Evolutionary conservation across 495 filamentous ascomycete genomes (phyloP).

Genomic region (Elaphomyces granulatus): DNA sequence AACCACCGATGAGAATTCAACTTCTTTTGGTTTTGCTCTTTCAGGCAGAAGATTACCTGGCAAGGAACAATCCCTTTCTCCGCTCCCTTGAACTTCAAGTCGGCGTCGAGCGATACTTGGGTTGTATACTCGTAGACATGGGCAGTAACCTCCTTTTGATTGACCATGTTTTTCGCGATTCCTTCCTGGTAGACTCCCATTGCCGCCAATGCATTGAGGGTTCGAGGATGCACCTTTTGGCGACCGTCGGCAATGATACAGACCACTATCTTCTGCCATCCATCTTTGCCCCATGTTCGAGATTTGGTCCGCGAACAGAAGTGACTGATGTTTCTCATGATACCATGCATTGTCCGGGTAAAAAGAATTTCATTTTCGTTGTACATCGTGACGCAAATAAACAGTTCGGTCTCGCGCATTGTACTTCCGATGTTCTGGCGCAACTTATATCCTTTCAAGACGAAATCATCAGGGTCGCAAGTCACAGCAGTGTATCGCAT

Average conservation of each 20-base stretch:
- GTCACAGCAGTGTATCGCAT: constrained; percentile 99
- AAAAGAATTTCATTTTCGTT: constrained; percentile 97
- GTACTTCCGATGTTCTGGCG: constrained; percentile 88
- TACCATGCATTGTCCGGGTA: constrained; percentile 94
- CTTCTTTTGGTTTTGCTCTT: constrained; percentile 97
- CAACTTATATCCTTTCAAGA: constrained; percentile 74
- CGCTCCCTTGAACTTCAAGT: constrained; percentile 96
- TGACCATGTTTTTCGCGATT: constrained; percentile 97
- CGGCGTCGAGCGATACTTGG: constrained; percentile 87
- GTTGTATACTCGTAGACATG: constrained; percentile 99
- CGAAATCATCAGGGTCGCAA: constrained; percentile 93
- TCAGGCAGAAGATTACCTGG: constrained; percentile 97
- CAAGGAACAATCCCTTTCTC: constrained; percentile 99
- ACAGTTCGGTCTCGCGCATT: constrained; percentile 85
- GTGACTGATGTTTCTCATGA: constrained; percentile 96
- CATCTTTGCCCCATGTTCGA: constrained; percentile 90
- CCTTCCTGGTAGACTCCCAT: constrained; percentile 99
- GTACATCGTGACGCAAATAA: constrained; percentile 97
- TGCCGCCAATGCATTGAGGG: constrained; percentile 87
- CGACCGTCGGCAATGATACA: constrained; percentile 92
- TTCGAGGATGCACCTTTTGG: constrained; percentile 85
- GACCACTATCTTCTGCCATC: constrained; percentile 99
- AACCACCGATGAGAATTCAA: constrained; percentile 99
- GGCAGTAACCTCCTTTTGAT: constrained; percentile 66
- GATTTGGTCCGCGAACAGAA: constrained; percentile 88